Percentiles rank a stretch among this genome's conserved stretches.
Conservation (phyloP, 139 green algal genomes). For the Mesotaenium endlicherianum region DNA sequence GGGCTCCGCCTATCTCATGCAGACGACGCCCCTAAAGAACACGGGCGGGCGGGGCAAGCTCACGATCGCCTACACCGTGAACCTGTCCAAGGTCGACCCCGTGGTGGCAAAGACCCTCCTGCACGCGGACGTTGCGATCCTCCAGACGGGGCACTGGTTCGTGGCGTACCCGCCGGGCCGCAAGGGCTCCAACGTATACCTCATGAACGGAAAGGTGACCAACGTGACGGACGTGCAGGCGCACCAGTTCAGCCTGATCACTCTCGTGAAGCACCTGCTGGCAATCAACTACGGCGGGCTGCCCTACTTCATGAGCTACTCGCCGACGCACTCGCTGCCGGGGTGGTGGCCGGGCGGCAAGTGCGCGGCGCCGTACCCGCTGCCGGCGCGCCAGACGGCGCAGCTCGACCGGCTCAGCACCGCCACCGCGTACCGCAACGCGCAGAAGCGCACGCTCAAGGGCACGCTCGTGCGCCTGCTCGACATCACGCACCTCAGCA, state of each 20-base stretch:
- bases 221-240: not conserved
- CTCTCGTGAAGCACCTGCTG: not conserved
- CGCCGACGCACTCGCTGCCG: not conserved
- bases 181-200: too few relatives aligned
- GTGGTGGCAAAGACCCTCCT: too few relatives aligned
- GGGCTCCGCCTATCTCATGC: too few relatives aligned
- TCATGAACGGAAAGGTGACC: not conserved
- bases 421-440: not conserved
- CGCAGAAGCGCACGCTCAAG: not conserved
- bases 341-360: too few relatives aligned
- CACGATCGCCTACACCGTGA: too few relatives aligned
- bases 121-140: not conserved
- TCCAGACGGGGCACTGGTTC: slow-evolving; percentile 2
- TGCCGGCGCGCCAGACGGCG: not conserved
- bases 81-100: too few relatives aligned
- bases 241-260: not conserved
- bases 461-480: not conserved
- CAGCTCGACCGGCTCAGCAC: not conserved
- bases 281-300: not conserved
- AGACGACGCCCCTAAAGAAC: too few relatives aligned
- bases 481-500: not conserved
- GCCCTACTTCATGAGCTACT: not conserved
- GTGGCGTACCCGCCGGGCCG: too few relatives aligned
- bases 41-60: too few relatives aligned
- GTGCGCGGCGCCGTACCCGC: not conserved